phyloP scores from a whole-genome alignment of 2,329 filamentous ascomycete species.

The Delphinella strobiligena region DNA sequence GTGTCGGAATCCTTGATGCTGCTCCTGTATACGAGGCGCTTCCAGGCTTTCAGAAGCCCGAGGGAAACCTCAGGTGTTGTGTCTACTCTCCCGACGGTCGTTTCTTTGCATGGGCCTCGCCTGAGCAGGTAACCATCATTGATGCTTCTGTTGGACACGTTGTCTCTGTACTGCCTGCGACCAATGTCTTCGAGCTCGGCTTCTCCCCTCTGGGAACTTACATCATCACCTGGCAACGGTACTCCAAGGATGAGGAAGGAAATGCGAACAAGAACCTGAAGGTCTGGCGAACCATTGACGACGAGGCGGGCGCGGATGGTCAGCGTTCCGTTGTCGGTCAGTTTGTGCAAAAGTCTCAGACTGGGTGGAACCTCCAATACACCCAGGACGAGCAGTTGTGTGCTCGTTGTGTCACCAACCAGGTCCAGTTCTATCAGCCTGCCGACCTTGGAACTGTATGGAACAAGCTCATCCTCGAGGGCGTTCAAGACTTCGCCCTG shows the following conservation, averaged over 20 bases:
- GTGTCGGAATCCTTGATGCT: slow-evolving; percentile 86
- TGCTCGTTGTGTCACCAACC: slow-evolving; percentile 87
- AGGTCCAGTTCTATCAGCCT: slow-evolving; percentile 94
- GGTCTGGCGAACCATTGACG: slow-evolving; percentile 79
- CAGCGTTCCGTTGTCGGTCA: slow-evolving; percentile 64
- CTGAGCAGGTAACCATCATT: slow-evolving; percentile 70
- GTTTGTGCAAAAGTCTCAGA: slow-evolving; percentile 93
- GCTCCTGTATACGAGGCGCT: slow-evolving; percentile 78
- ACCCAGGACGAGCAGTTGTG: slow-evolving; percentile 88
- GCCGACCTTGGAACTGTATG: slow-evolving; percentile 74
- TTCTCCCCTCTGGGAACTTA: slow-evolving; percentile 91
- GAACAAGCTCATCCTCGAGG: slow-evolving; percentile 91
- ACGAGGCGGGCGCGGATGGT: slow-evolving; percentile 46
- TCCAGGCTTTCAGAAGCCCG: slow-evolving; percentile 65
- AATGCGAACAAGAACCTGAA: slow-evolving; percentile 94
- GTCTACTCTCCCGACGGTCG: slow-evolving; percentile 90
- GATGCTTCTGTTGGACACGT: slow-evolving; percentile 67
- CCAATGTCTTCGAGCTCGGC: slow-evolving; percentile 84
- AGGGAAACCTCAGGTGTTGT: slow-evolving; percentile 90
- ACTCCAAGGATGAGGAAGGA: slow-evolving; percentile 82
- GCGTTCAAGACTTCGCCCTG: slow-evolving; percentile 77
- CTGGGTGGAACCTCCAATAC: slow-evolving; percentile 95
- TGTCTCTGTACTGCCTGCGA: slow-evolving; percentile 61
- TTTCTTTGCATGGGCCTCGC: slow-evolving; percentile 91
- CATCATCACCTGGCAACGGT: slow-evolving; percentile 92